phyloP scores from a whole-genome alignment of 2,329 filamentous ascomycete genomes.

The Penicillium frequentans region DNA sequence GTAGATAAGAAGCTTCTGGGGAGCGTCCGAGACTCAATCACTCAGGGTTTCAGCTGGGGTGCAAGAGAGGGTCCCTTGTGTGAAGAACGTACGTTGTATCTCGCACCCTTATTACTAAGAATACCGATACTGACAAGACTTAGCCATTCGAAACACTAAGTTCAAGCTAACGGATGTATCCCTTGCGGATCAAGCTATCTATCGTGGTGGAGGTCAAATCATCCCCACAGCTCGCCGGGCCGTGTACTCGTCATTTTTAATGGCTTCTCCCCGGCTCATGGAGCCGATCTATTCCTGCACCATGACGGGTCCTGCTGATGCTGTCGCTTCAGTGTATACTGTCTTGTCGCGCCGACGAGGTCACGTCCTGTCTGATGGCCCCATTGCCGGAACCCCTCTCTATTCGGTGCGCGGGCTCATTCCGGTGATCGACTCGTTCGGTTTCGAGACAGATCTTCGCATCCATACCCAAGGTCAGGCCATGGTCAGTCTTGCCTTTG shows the following conservation, averaged over 20 bases:
- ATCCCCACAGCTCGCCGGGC: slow-evolving; percentile 92
- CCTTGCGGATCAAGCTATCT: slow-evolving; percentile 86
- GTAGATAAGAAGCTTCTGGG: slow-evolving; percentile 90
- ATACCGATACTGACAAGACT: slow-evolving; percentile 23
- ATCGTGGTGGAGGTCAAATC: slow-evolving; percentile 92
- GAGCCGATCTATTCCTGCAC: slow-evolving; percentile 91
- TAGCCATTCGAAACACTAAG: slow-evolving; percentile 94
- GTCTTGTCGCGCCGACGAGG: slow-evolving; percentile 84
- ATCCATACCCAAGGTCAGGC: slow-evolving; percentile 95
- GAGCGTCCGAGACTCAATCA: slow-evolving; percentile 85
- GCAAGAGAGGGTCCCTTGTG: slow-evolving; percentile 92
- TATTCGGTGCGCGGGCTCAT: slow-evolving; percentile 89
- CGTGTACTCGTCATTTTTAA: slow-evolving; percentile 94
- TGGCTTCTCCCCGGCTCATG: slow-evolving; percentile 95
- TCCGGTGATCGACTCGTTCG: slow-evolving; percentile 95
- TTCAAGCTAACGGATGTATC: slow-evolving; percentile 93
- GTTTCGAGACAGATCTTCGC: slow-evolving; percentile 94
- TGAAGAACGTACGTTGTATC: slow-evolving; percentile 77
- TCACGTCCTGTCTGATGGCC: slow-evolving; percentile 91
- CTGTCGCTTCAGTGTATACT: slow-evolving; percentile 86
- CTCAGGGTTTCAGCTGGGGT: slow-evolving; percentile 96
- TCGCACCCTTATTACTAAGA: neutral
- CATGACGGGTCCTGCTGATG: slow-evolving; percentile 89
- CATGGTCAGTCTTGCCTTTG: slow-evolving; percentile 88
- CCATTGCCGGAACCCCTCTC: slow-evolving; percentile 89